Evolutionary conservation across 805 yeast species (phyloP), one percentile per base, ranked within the genome.

Genomic region (Monosporozyma servazzii): DNA sequence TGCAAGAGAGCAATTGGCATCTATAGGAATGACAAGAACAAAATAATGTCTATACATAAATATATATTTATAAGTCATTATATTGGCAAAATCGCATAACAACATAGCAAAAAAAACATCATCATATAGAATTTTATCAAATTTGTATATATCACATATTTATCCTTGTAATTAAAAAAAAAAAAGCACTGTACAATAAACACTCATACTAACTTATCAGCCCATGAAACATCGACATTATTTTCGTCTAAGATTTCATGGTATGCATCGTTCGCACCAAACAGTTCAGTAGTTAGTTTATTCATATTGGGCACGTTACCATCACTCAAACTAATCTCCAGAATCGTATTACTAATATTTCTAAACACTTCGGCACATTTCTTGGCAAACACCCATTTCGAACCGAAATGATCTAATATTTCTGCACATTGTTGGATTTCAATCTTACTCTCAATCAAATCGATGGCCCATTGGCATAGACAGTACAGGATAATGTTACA

Each of bases 401-500:
- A 73, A 20, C 76, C 71, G 56, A 74, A 77, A 47, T 72, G 74
- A 49, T 71, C 67, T 41, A 77, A 56, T 6, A 77, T 71, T 56
- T 77, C 80, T 5, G 71, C 71, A 52, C 74, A 71, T 42, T 73
- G 68, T 52, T 71, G 71, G 30, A 76, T 71, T 51, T 76, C 80
- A 4, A 73, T 69, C 53, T 75, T 73, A 29, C 77, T 68, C 51
- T 72, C 77, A 15, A 68, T 61, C 20, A 76, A 58, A 58, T 78
- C 78, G 31, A 76, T 71, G 37, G 73, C 65, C 71, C 76, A 71
- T 45, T 72, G 74, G 48, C 77, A 72, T 18, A 77, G 54, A 56
- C 80, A 76, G 56, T 70, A 74, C 2, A 77, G 57, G 18, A 77
- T 65, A 1, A 77, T 72, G 20, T 78, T 71, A 59, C 79, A 75